phyloP scores from a whole-genome alignment of 2,329 filamentous ascomycete species.

The Alternaria sp. region DNA sequence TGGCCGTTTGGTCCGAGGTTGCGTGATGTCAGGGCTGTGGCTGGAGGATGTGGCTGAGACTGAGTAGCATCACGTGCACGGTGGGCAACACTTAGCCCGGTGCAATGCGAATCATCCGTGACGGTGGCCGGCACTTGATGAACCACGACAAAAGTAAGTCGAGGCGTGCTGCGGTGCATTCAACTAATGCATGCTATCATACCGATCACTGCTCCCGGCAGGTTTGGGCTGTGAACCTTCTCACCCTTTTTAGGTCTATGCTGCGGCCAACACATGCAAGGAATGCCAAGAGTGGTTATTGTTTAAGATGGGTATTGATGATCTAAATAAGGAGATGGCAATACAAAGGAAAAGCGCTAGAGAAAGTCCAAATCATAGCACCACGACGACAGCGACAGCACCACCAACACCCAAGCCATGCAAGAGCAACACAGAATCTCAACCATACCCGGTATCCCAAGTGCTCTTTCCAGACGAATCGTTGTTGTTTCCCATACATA shows the following conservation, averaged over 20 bases:
- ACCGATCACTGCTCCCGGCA: neutral
- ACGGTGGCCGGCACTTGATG: neutral
- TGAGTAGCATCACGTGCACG: slow-evolving; percentile 13
- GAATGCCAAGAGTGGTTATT: neutral
- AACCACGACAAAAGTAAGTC: neutral
- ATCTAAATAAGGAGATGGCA: neutral
- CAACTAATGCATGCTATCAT: neutral
- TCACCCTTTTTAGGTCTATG: neutral
- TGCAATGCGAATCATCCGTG: neutral
- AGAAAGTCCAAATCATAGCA: neutral
- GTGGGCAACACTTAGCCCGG: neutral
- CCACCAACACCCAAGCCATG: slow-evolving; percentile 18
- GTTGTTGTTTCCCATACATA: neutral
- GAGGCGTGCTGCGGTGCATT: neutral
- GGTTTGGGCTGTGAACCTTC: neutral
- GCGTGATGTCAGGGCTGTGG: slow-evolving; percentile 19
- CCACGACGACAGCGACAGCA: neutral
- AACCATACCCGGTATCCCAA: neutral
- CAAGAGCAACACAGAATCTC: slow-evolving; percentile 4
- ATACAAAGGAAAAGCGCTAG: slow-evolving; percentile 4
- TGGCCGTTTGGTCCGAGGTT: slow-evolving; percentile 14
- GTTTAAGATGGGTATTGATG: neutral
- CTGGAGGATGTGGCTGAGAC: slow-evolving; percentile 10
- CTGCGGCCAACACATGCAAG: neutral
- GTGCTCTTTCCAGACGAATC: slow-evolving; percentile 5